Base-by-base conservation (phyloP, 2,329 filamentous ascomycete genomes). In the Cladosporium sp. region DNA sequence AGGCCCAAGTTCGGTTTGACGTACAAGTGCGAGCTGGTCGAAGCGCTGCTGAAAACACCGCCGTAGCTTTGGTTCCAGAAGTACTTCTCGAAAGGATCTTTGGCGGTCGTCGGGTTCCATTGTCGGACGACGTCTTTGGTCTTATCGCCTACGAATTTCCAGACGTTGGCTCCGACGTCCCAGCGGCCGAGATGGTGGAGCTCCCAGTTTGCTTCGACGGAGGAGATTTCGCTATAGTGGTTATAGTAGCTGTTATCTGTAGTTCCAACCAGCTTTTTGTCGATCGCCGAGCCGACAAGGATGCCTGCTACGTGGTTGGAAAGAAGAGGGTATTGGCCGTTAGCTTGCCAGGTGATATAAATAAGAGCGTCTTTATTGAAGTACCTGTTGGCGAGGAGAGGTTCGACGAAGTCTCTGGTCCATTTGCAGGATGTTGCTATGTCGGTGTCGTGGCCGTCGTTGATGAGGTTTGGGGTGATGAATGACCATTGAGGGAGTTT, bases 291-390 rank as follows among this genome's bases (percentile, higher is more conserved):
- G 69, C 0, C 22, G 22, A 27, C 22, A 5, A 91, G 74, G 55
- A 91, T 74, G 51, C 73, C 79, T 43, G 86, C 76, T 38, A 91
- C 76, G 33, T 74, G 73, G 74, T 90, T 90, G 55, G 79, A 76
- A 16, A 72, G 69, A 2, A 71, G 7, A 69, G 64, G 67, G 88
- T 88, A 7, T 77, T 80, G 57, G 82, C 78, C 63, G 82, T 85
- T 69, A 90, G 18, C 86, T 55, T 91, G 86, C 59, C 87, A 91
- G 2, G 75, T 89, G 50, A 91, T 67, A 5, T 90, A 70, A 6
- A 91, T 76, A 1, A 90, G 75, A 0, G 85, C 88, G 61, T 85
- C 80, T 39, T 85, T 72, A 78, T 83, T 85, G 67, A 91, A 90
- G 55, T 82, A 76, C 39, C 72, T 67, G 69, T 90, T 77, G 19